These are phyloP conservation scores for Backusella liffmaniae DNA, from an alignment of 192 early-diverging fungal species.

Conservation along the genomic window DNA sequence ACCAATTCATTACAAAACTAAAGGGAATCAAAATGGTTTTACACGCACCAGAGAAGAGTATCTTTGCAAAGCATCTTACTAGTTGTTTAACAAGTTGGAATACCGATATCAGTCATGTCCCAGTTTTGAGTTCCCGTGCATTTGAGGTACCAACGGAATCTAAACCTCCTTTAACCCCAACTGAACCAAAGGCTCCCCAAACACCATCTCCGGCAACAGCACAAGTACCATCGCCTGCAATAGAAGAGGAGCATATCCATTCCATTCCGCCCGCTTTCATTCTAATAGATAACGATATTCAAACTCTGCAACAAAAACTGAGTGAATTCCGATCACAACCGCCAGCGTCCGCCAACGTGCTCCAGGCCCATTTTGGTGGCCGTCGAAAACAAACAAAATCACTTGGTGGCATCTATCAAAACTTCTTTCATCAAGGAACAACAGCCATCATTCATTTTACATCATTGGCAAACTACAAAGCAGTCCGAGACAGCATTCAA, in stretches of 20 bases:
- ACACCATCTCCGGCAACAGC: background rate
- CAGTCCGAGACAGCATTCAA: conserved; percentile 48
- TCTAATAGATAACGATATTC: conserved; percentile 59
- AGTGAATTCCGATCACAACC: conserved; percentile 32
- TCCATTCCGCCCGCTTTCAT: conserved; percentile 47
- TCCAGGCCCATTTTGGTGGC: conserved; percentile 7
- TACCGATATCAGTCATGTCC: conserved; percentile 47
- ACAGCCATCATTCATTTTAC: conserved; percentile 60
- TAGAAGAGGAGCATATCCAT: conserved; percentile 34
- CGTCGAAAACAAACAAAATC: conserved; percentile 20
- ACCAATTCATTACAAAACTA: conserved; percentile 38
- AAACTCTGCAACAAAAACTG: conserved; percentile 47
- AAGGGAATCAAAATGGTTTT: conserved; percentile 45
- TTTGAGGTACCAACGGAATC: background rate
- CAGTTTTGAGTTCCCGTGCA: conserved; percentile 10
- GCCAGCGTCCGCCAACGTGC: conserved; percentile 15
- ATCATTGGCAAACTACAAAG: conserved; percentile 50
- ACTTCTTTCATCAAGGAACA: conserved; percentile 35
- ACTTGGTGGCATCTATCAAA: conserved; percentile 2
- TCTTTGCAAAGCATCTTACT: conserved; percentile 52
- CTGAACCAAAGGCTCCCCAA: background rate
- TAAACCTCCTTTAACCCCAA: background rate
- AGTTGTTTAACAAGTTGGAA: conserved; percentile 54
- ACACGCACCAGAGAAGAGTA: conserved; percentile 48
- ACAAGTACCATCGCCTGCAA: conserved; percentile 27